phyloP scores from a whole-genome alignment of 129 eudicot species.

The Saposhnikovia divaricata region DNA sequence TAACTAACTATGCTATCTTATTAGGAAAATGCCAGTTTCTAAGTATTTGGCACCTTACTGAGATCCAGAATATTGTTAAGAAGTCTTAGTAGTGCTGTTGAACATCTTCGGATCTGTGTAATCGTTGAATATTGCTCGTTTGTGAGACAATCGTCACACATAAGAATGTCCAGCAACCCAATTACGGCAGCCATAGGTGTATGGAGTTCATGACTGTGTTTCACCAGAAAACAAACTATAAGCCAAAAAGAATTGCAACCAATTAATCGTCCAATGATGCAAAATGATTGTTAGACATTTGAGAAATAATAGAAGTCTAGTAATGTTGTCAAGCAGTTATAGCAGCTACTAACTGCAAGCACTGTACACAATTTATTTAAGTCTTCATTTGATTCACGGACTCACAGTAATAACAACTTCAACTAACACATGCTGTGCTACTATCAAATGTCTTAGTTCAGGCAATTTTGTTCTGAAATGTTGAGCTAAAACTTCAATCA shows the following conservation, averaged over 20 bases:
- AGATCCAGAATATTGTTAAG: conserved; percentile 96
- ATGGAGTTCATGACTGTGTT: conserved; percentile 91
- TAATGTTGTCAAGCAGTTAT: background rate
- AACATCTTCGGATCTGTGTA: conserved; percentile 90
- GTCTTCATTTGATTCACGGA: background rate
- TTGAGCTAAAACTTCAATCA: background rate
- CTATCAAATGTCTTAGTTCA: background rate
- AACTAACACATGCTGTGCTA: background rate
- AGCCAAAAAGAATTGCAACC: background rate
- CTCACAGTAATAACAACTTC: background rate
- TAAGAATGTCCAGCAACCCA: conserved; percentile 93
- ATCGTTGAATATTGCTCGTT: conserved; percentile 68
- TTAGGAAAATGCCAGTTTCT: background rate
- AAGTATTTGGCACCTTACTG: conserved; percentile 58
- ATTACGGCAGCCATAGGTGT: conserved; percentile 99
- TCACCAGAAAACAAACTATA: background rate
- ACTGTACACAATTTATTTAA: background rate
- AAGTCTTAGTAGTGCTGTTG: conserved; percentile 90
- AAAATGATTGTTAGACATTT: background rate
- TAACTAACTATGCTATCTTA: background rate
- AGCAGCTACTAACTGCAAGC: background rate
- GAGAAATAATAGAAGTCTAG: background rate
- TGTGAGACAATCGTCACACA: conserved; percentile 73
- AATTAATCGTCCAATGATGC: background rate
- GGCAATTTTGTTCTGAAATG: background rate